Base-by-base conservation (phyloP, 2,329 filamentous ascomycete species). In the Verticillium isaacii region DNA sequence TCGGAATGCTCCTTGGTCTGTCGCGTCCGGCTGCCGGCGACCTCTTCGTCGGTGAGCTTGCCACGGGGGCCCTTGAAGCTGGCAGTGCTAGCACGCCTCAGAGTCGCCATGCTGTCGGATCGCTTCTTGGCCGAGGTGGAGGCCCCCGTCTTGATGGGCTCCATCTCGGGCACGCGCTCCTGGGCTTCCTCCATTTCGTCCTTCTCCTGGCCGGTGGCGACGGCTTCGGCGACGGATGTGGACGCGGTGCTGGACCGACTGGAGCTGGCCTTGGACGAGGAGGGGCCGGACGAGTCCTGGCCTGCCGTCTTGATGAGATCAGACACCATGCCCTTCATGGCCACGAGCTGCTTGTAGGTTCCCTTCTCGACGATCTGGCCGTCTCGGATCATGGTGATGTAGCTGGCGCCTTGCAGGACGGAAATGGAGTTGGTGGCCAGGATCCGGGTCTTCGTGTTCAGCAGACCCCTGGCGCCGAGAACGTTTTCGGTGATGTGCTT, bases 341-440 rank as follows among this genome's bases (percentile, higher is more conserved):
- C 93, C 76, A 97, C 87, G 37, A 98, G 83, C 73, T 97, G 91
- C 67, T 89, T 87, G 74, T 95, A 98, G 1, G 93, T 97, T 45
- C 95, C 95, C 68, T 89, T 89, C 74, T 99, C 95, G 41, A 90
- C 82, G 60, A 98, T 88, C 64, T 87, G 88, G 59, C 93, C 92
- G 58, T 96, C 91, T 66, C 91, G 88, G 57, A 99, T 77, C 60
- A 99, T 82, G 58, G 87, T 89, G 69, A 99, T 94, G 74, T 90
- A 95, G 74, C 97, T 92, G 0, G 95, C 91, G 73, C 96, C 91
- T 70, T 90, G 88, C 36, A 99, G 80, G 5, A 99, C 92, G 6
- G 93, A 88, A 62, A 99, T 97, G 0, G 95, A 91, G 72, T 99
- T 99, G 23, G 95, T 99, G 11, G 95, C 93, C 58, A 99, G 82